These are phyloP conservation scores for Aspergillus clavatus DNA, from an alignment of 2,329 filamentous ascomycete species.

Conservation along the genomic window DNA sequence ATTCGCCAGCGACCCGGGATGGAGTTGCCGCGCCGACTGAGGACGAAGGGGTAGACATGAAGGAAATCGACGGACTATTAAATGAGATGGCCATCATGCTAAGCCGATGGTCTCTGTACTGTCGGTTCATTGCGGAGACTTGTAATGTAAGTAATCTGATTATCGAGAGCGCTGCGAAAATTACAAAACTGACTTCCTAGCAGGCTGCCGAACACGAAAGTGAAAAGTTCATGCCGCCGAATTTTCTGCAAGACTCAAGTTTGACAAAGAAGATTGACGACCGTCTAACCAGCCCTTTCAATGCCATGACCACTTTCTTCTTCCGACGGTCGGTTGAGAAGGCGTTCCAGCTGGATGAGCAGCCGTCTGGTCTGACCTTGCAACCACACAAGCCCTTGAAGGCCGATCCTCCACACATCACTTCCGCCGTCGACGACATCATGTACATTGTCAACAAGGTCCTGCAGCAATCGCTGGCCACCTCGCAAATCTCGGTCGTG, in stretches of 20 bases:
- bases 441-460: conserved; percentile 99
- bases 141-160: conserved; percentile 60
- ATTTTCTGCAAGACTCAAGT: conserved; percentile 72
- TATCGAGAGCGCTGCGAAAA: background rate
- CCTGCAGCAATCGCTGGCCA: conserved; percentile 78
- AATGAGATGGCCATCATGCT: conserved; percentile 91
- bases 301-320: conserved; percentile 91
- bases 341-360: conserved; percentile 92
- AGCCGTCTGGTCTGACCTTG: conserved; percentile 72
- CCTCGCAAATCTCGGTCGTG: conserved; percentile 74
- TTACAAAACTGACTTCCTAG: conserved; percentile 13
- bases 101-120: conserved; percentile 86
- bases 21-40: conserved; percentile 66
- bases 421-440: conserved; percentile 92
- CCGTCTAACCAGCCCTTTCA: conserved; percentile 75
- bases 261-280: conserved; percentile 72
- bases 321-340: conserved; percentile 95
- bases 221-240: conserved; percentile 60
- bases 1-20: conserved; percentile 66
- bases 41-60: conserved; percentile 94
- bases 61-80: conserved; percentile 81
- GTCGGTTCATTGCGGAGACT: conserved; percentile 81
- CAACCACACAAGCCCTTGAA: conserved; percentile 67
- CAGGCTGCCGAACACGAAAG: conserved; percentile 48
- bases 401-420: conserved; percentile 81